Evolutionary conservation across 176 grass and related monocot genomes (phyloP).

Genomic region (Paspalum vaginatum): DNA sequence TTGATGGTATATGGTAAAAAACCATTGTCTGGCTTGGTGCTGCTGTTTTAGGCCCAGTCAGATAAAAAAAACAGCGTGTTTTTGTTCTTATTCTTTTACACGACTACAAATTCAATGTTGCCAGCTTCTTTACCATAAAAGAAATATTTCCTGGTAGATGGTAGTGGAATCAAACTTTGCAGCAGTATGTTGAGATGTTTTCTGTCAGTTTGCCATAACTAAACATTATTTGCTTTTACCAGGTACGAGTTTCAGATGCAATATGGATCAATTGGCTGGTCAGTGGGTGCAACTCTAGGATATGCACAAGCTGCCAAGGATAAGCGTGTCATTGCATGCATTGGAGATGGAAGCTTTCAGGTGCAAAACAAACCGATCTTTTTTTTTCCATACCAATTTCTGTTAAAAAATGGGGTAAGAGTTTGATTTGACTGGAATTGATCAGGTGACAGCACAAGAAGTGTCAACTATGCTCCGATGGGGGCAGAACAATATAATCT

Average conservation of each 20-base stretch:
- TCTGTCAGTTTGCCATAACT: not conserved
- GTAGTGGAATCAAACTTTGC: not conserved
- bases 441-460: conserved; percentile 58
- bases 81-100: conserved; percentile 14
- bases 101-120: not conserved
- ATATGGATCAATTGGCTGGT: conserved; percentile 65
- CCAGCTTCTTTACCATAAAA: not conserved
- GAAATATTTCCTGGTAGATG: not conserved
- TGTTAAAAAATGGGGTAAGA: not conserved
- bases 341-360: conserved; percentile 69
- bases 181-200: not conserved
- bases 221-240: not conserved
- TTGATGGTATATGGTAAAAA: not conserved
- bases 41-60: not conserved
- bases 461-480: conserved; percentile 64
- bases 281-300: conserved; percentile 54
- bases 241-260: conserved; percentile 76
- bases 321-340: conserved; percentile 61
- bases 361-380: conserved; percentile 17
- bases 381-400: not conserved
- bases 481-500: conserved; percentile 55
- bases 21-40: not conserved
- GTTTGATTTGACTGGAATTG: conserved; percentile 14
- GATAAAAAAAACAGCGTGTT: not conserved
- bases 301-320: conserved; percentile 60